These are phyloP conservation scores for Volvariella volvacea DNA, from an alignment of 1,284 basidiomycete species.

Conservation along the genomic window DNA sequence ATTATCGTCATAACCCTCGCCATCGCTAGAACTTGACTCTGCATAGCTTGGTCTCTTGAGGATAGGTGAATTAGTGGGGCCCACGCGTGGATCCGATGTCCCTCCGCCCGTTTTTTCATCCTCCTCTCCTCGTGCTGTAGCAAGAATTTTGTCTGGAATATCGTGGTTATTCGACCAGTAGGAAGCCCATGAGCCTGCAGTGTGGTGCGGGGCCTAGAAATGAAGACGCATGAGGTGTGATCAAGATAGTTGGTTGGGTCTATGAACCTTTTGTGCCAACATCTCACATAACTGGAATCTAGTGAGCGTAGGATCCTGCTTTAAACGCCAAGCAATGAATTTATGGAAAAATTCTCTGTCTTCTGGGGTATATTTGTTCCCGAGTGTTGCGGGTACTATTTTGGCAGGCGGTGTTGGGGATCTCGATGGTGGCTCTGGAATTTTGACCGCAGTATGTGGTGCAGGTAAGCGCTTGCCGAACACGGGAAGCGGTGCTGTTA, in stretches of 20 bases:
- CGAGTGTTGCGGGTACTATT: constrained; percentile 36
- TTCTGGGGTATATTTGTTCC: constrained; percentile 56
- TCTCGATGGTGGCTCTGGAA: constrained; percentile 55
- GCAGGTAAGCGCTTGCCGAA: constrained; percentile 41
- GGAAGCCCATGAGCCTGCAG: constrained; percentile 48
- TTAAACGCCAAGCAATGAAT: constrained; percentile 54
- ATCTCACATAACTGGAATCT: constrained; percentile 46
- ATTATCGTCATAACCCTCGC: constrained; percentile 19
- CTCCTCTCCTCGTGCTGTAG: constrained; percentile 35
- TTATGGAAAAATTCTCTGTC: constrained; percentile 60
- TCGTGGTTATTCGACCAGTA: constrained; percentile 56
- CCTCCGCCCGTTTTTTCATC: constrained; percentile 1
- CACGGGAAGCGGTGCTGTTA: constrained; percentile 40
- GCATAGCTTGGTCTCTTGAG: constrained; percentile 28
- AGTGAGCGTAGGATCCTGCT: constrained; percentile 41
- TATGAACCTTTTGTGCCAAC: constrained; percentile 47
- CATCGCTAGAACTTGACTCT: constrained; percentile 26
- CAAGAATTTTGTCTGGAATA: constrained; percentile 55
- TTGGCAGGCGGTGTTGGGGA: constrained; percentile 58
- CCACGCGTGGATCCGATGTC: constrained; percentile 15
- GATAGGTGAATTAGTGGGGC: constrained; percentile 6
- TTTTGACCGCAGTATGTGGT: constrained; percentile 46
- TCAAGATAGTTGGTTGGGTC: constrained; percentile 2
- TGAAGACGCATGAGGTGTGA: constrained; percentile 8
- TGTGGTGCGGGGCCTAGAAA: constrained; percentile 66